Base-by-base conservation (phyloP, 345 rosid genomes). In the Populus simonii region DNA sequence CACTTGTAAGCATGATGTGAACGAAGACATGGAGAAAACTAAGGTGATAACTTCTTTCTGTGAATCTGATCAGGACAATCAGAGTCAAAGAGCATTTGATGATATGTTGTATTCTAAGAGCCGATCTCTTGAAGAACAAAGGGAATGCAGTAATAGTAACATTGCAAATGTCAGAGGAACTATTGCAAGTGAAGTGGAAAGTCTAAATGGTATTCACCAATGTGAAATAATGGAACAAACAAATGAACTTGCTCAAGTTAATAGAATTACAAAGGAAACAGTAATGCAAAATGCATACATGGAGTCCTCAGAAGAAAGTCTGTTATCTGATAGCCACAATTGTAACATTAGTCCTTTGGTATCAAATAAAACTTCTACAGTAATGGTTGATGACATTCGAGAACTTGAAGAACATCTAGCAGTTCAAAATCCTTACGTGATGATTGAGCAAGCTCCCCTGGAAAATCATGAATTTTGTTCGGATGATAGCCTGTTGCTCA, bases 31-130 rank as follows among this genome's bases (percentile, higher is more conserved):
- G 25, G 82, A 78, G 45, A 75, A 71, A 68, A 80, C 73, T 77
- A 80, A 73, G 51, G 63, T 73, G 57, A 74, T 68, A 20, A 38
- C 15, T 71, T 61, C 80, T 79, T 75, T 78, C 66, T 55, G 62
- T 75, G 83, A 83, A 83, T 70, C 74, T 79, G 74, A 71, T 29
- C 83, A 39, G 53, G 86, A 66, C 33, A 72, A 72, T 71, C 81
- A 73, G 74, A 77, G 74, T 75, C 68, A 66, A 80, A 75, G 73
- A 61, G 57, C 70, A 59, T 73, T 35, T 78, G 80, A 74, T 59
- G 71, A 74, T 45, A 62, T 47, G 43, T 49, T 79, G n/a, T 49
- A 59, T 76, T 75, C 76, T 68, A 67, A 79, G 74, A 67, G 70
- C 53, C 69, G 49, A 31, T 72, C 72, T 47, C 74, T 53, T 51